Evolutionary conservation across 768 basidiomycete genomes (phyloP).

Genomic region (Boletus subparvulus): DNA sequence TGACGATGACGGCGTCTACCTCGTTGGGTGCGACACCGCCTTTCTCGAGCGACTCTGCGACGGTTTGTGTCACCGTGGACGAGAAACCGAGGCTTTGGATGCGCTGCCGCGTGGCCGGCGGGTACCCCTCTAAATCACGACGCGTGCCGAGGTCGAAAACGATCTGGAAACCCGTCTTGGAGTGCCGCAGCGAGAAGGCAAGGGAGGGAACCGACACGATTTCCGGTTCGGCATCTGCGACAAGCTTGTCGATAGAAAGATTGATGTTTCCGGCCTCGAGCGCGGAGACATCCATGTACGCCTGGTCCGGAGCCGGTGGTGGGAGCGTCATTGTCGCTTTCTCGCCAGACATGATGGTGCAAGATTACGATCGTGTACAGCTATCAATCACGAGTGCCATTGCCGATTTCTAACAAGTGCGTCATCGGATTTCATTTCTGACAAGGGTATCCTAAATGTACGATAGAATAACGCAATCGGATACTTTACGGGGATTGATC

Average conservation of each 20-base stretch:
- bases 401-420: not conserved
- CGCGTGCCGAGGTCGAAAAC: constrained; percentile 60
- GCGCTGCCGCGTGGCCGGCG: constrained; percentile 32
- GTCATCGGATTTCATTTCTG: not conserved
- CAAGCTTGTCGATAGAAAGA: constrained; percentile 38
- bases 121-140: constrained; percentile 43
- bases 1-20: constrained; percentile 46
- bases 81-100: constrained; percentile 9
- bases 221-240: constrained; percentile 35
- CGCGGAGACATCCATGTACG: constrained; percentile 55
- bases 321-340: constrained; percentile 11
- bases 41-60: constrained; percentile 46
- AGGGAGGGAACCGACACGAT: constrained; percentile 43
- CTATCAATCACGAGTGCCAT: not conserved
- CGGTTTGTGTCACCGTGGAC: constrained; percentile 33
- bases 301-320: constrained; percentile 36
- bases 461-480: not conserved
- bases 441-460: not conserved
- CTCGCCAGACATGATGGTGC: not conserved
- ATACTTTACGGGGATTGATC: not conserved
- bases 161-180: constrained; percentile 37
- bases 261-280: constrained; percentile 50
- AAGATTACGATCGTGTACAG: not conserved
- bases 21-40: constrained; percentile 47
- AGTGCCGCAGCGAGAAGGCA: constrained; percentile 53